phyloP scores from a whole-genome alignment of 2,329 filamentous ascomycete species.

The Metarhizium sp. region DNA sequence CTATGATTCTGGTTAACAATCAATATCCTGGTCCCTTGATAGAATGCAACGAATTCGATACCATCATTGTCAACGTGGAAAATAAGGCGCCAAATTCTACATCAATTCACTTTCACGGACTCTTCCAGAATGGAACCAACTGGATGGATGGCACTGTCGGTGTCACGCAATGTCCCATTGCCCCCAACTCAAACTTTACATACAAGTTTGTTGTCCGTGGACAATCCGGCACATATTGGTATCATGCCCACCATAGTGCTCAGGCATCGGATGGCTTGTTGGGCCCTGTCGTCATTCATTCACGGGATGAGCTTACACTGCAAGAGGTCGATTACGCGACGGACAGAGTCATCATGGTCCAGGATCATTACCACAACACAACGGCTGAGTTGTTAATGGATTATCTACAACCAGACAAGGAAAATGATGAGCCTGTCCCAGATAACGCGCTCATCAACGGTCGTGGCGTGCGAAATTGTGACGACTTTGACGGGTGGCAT shows the following conservation, averaged over 20 bases:
- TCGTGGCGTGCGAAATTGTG: conserved; percentile 23
- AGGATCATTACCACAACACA: conserved; percentile 62
- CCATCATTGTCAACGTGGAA: conserved; percentile 56
- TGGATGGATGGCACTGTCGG: conserved; percentile 64
- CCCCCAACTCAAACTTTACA: conserved; percentile 50
- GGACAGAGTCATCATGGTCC: conserved; percentile 58
- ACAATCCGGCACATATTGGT: conserved; percentile 43
- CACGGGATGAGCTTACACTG: conserved; percentile 30
- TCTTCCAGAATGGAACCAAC: conserved; percentile 68
- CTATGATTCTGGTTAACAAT: conserved; percentile 63
- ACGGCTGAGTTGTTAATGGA: conserved; percentile 39
- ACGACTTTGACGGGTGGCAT: conserved; percentile 25
- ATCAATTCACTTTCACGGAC: conserved; percentile 66
- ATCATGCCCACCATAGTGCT: conserved; percentile 56
- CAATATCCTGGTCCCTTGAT: conserved; percentile 67
- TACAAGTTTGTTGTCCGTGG: conserved; percentile 57
- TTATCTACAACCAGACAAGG: conserved; percentile 45
- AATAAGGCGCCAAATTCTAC: conserved; percentile 60
- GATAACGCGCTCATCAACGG: conserved; percentile 57
- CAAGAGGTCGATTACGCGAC: conserved; percentile 20
- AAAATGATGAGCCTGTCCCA: conserved; percentile 55
- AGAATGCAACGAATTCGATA: conserved; percentile 65
- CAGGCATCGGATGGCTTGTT: conserved; percentile 62
- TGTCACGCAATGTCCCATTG: conserved; percentile 58
- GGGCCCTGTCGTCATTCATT: conserved; percentile 57